phyloP scores from a whole-genome alignment of 345 rosid species.

The Hevea brasiliensis region DNA sequence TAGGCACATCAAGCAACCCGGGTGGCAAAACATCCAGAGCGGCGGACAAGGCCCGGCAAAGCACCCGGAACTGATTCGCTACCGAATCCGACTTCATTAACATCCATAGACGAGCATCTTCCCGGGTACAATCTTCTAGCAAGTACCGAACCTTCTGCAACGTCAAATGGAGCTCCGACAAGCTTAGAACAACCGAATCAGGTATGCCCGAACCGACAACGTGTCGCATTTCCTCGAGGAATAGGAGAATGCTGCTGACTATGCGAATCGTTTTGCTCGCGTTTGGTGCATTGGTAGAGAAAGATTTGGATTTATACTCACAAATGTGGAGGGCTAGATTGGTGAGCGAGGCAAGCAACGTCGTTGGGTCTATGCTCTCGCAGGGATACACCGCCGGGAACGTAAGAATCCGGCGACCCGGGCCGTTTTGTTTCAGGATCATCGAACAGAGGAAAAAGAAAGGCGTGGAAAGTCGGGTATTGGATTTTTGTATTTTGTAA shows the following conservation, averaged over 20 bases:
- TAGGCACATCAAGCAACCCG: constrained; percentile 35
- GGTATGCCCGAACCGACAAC: constrained; percentile 25
- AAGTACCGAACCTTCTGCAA: constrained; percentile 60
- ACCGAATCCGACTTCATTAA: constrained; percentile 56
- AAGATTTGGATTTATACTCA: constrained; percentile 38
- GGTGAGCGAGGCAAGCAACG: constrained; percentile 54
- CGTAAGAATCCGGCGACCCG: constrained; percentile 59
- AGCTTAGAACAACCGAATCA: constrained; percentile 38
- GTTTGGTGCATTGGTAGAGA: constrained; percentile 49
- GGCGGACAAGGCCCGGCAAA: constrained; percentile 49
- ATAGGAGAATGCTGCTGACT: constrained; percentile 41
- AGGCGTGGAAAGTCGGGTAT: background rate
- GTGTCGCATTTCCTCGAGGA: constrained; percentile 50
- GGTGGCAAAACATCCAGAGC: constrained; percentile 62
- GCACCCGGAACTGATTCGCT: constrained; percentile 47
- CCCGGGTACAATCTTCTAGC: constrained; percentile 60
- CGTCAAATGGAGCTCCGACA: constrained; percentile 69
- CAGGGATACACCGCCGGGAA: constrained; percentile 68
- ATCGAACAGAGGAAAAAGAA: constrained; percentile 20
- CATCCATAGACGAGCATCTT: constrained; percentile 61
- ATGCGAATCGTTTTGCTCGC: constrained; percentile 50
- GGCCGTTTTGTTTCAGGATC: constrained; percentile 36
- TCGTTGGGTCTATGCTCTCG: constrained; percentile 39
- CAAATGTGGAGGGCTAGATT: constrained; percentile 43
- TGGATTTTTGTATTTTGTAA: constrained; percentile 17